phyloP scores from a whole-genome alignment of 2,329 filamentous ascomycete genomes.

The Nothomitra cinnamomea region DNA sequence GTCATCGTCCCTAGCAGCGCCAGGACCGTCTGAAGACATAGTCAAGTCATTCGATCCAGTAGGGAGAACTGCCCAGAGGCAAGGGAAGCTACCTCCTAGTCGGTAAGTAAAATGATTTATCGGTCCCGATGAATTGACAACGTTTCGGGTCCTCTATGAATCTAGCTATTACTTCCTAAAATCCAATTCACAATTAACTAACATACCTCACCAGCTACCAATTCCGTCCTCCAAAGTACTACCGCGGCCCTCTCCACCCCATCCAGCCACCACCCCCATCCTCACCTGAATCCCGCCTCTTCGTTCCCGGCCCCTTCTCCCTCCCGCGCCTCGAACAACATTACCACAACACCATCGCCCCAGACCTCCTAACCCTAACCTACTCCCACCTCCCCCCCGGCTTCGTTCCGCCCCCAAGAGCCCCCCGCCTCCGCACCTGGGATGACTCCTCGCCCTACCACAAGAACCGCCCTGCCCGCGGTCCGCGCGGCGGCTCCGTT shows the following conservation, averaged over 20 bases:
- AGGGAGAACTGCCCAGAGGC: conserved; percentile 25
- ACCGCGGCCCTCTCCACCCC: conserved; percentile 83
- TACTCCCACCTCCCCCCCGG: conserved; percentile 79
- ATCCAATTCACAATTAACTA: background rate
- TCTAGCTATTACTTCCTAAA: background rate
- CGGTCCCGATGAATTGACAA: background rate
- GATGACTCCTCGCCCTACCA: conserved; percentile 85
- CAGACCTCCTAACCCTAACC: conserved; percentile 74
- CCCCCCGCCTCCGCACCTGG: conserved; percentile 65
- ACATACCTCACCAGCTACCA: conserved; percentile 51
- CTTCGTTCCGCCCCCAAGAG: conserved; percentile 37
- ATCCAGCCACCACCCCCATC: conserved; percentile 77
- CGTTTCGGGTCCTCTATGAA: background rate
- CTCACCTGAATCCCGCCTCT: conserved; percentile 75
- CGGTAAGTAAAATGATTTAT: conserved; percentile 16
- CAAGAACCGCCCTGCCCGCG: conserved; percentile 73
- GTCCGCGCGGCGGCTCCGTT: conserved; percentile 61
- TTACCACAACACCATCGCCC: conserved; percentile 68
- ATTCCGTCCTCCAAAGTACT: conserved; percentile 85
- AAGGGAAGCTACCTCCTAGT: conserved; percentile 21
- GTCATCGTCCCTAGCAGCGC: conserved; percentile 25
- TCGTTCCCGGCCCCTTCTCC: conserved; percentile 80
- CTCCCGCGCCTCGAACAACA: conserved; percentile 78
- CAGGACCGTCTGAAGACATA: conserved; percentile 20
- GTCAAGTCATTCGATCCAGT: conserved; percentile 31